Conservation (phyloP, 805 yeast species). For the Yarrowia yakushimensis region DNA sequence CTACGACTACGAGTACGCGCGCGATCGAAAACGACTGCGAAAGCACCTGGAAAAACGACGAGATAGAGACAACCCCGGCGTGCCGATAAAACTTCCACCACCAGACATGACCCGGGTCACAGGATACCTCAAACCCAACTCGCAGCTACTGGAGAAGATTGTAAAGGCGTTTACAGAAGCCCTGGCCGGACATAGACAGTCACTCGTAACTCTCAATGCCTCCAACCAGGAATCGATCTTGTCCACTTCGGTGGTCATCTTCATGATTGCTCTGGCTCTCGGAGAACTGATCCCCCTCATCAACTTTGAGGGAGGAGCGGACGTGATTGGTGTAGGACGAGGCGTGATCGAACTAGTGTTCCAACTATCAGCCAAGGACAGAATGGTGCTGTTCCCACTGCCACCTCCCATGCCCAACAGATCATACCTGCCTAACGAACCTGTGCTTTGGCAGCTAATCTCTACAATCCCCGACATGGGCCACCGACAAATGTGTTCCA, state of each 20-base stretch:
- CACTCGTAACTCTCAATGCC: conserved; percentile 8
- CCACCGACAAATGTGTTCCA: conserved; percentile 16
- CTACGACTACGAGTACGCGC: conserved; percentile 19
- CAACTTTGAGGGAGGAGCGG: conserved; percentile 20
- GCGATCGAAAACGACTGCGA: conserved; percentile 8
- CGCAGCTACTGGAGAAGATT: conserved; percentile 16
- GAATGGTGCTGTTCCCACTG: conserved; percentile 13
- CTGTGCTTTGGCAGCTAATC: conserved; percentile 5
- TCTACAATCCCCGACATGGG: conserved; percentile 3
- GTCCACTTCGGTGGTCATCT: conserved; percentile 13
- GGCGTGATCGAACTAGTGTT: conserved; percentile 21
- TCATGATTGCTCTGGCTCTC: conserved; percentile 22
- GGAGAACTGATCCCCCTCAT: conserved; percentile 19
- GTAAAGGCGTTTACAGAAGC: conserved; percentile 17
- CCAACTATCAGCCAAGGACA: conserved; percentile 19
- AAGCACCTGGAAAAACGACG: conserved; percentile 12
- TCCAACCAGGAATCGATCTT: conserved; percentile 19
- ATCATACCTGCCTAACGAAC: conserved; percentile 1
- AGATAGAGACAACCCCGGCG: not conserved
- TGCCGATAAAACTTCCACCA: conserved; percentile 10
- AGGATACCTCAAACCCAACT: conserved; percentile 16
- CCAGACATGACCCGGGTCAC: conserved; percentile 22
- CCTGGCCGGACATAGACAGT: conserved; percentile 6
- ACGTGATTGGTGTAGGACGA: conserved; percentile 20
- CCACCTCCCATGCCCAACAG: conserved; percentile 12